These are phyloP conservation scores for Serpula lacrymans DNA, from an alignment of 768 basidiomycete genomes.

Conservation along the genomic window DNA sequence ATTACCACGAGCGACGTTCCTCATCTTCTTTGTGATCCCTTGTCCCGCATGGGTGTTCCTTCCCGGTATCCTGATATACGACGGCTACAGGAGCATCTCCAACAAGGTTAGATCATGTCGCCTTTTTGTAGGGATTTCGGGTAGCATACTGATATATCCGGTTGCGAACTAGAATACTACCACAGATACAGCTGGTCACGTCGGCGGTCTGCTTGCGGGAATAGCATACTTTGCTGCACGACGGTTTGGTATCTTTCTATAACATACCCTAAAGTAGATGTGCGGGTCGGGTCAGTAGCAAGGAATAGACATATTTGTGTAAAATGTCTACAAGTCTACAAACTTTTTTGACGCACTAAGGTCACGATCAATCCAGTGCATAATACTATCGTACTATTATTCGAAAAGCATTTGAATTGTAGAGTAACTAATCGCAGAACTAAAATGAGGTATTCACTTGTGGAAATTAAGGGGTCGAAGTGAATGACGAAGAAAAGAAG, in stretches of 20 bases:
- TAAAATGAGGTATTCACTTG: too few species aligned
- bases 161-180: conserved; percentile 38
- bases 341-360: too few species aligned
- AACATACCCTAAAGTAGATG: too few species aligned
- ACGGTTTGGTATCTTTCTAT: conserved; percentile 32
- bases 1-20: conserved; percentile 62
- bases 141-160: conserved; percentile 3
- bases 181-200: conserved; percentile 64
- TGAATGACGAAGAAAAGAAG: too few species aligned
- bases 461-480: too few species aligned
- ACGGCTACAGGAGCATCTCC: conserved; percentile 30
- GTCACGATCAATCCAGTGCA: too few species aligned
- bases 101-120: conserved; percentile 34
- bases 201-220: conserved; percentile 64
- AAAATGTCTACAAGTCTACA: too few species aligned
- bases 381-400: too few species aligned
- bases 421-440: too few species aligned
- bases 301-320: too few species aligned
- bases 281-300: too few species aligned
- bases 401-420: too few species aligned
- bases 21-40: conserved; percentile 73
- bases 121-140: neutral
- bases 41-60: conserved; percentile 78
- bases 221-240: conserved; percentile 48
- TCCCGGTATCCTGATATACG: conserved; percentile 47